Base-by-base conservation (phyloP, 495 filamentous ascomycete species). In the Xylaria scruposa region DNA sequence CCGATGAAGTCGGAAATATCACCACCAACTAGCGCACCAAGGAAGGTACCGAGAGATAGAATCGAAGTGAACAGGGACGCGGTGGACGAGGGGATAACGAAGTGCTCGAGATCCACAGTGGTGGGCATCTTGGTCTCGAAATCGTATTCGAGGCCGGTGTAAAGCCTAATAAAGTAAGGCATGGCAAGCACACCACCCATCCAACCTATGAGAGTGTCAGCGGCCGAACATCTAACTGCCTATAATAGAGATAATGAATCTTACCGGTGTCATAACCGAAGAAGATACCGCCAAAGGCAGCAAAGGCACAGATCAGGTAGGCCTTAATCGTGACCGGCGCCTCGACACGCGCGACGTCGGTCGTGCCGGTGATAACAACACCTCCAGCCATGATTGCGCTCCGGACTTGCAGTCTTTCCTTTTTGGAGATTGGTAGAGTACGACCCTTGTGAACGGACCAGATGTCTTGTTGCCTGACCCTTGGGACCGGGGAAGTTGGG, bases 21-120 rank as follows among this genome's bases (percentile, higher is more conserved):
- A 82, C 88, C 89, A 47, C 88, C 88, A 38, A 90, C 80, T 46
- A 91, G 76, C 70, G 90, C 86, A 77, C 90, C 90, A 74, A 91
- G 89, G 85, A 91, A 91, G 60, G 90, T 91, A 72, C 90, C 90
- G 73, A 84, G 85, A 19, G 90, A 91, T 17, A 91, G 83, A 75
- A 91, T 91, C 31, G 90, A 90, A 68, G 87, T 88, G 72, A 90
- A 91, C 49, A 91, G 83, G 29, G 88, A 89, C 75, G 90, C 85
- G 53, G 82, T 80, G 59, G 78, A 84, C 13, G 85, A 81, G 4
- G 84, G 80, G 31, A 90, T 74, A 26, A 83, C 82, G 72, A 87
- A 88, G 0, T 66, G 64, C 0, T 76, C 74, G 36, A 75, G 73
- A 21, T 33, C 54, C 29, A 73, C 62, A 42, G 78, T 82, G 47